phyloP scores from a whole-genome alignment of 108 stramenopile genomes.

The Pseudonitzschia multistriata region DNA sequence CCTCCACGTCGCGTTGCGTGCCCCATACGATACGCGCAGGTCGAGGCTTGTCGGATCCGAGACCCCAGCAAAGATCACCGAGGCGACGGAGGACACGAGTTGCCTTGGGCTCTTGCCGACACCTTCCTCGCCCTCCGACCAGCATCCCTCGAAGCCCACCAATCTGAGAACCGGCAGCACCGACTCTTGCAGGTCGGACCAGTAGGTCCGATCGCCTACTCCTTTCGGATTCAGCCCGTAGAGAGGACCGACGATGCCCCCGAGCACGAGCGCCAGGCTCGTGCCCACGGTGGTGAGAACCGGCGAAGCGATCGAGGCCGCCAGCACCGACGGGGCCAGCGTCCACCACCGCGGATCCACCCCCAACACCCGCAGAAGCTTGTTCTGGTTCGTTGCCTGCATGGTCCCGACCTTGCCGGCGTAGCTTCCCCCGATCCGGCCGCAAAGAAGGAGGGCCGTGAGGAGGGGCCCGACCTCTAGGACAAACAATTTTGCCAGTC shows the following conservation, averaged over 20 bases:
- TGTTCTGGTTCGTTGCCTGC: conserved; percentile 77
- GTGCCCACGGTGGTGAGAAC: conserved; percentile 71
- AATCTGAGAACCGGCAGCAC: conserved; percentile 57
- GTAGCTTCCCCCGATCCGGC: conserved; percentile 79
- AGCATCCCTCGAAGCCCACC: conserved; percentile 31
- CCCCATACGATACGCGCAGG: conserved; percentile 21
- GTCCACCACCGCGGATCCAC: conserved; percentile 65
- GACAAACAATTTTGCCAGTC: conserved; percentile 78
- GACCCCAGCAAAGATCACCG: background rate
- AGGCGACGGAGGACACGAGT: background rate
- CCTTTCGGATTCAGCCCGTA: conserved; percentile 37
- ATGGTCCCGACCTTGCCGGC: conserved; percentile 79
- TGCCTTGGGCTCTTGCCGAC: background rate
- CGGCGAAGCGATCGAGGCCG: conserved; percentile 68
- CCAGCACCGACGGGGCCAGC: conserved; percentile 59
- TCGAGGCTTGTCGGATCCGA: background rate
- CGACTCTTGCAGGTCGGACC: conserved; percentile 39
- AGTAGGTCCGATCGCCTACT: conserved; percentile 51
- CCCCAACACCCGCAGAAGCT: conserved; percentile 65
- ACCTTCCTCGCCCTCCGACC: conserved; percentile 16
- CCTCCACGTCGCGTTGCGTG: conserved; percentile 28
- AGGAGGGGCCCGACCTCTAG: conserved; percentile 81
- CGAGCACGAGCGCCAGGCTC: conserved; percentile 53
- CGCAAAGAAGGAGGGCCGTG: conserved; percentile 71
- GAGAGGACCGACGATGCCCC: conserved; percentile 58